Percentiles rank a stretch among this genome's conserved stretches.
These are phyloP conservation scores for Debaryomycetaceae sp. DNA, from an alignment of 1,139 yeast genomes.

Conservation along the genomic window DNA sequence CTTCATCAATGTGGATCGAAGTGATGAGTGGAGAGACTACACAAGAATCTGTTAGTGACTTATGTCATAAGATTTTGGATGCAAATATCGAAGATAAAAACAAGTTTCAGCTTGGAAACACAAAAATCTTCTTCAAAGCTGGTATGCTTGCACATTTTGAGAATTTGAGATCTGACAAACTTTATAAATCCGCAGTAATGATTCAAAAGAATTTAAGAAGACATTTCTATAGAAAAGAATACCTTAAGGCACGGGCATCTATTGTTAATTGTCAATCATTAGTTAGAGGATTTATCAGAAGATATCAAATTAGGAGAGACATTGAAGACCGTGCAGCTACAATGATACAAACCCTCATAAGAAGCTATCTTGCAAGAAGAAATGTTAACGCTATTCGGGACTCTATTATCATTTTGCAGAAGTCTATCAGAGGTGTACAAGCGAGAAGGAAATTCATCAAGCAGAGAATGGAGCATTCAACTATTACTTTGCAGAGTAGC, in stretches of 20 bases:
- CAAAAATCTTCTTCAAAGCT: constrained; percentile 93
- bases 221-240: constrained; percentile 60
- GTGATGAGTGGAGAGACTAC: constrained; percentile 56
- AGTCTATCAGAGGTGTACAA: constrained; percentile 62
- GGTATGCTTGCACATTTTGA: constrained; percentile 94
- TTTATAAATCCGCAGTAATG: constrained; percentile 72
- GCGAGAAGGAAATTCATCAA: constrained; percentile 49
- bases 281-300: constrained; percentile 59
- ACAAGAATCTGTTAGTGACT: constrained; percentile 55
- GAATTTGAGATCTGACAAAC: constrained; percentile 75
- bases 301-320: constrained; percentile 56
- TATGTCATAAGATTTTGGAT: constrained; percentile 67
- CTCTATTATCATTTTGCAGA: constrained; percentile 63
- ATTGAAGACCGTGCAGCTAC: constrained; percentile 66
- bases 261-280: constrained; percentile 58
- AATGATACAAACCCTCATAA: constrained; percentile 65
- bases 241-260: constrained; percentile 52
- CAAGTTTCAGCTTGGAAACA: constrained; percentile 82
- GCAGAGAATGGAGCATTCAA: constrained; percentile 58
- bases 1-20: constrained; percentile 66
- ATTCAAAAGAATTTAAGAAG: constrained; percentile 85
- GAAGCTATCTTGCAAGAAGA: constrained; percentile 61
- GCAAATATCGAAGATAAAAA: constrained; percentile 59
- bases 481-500: constrained; percentile 64
- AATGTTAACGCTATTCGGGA: constrained; percentile 40